Evolutionary conservation across 176 grass and related monocot genomes (phyloP).

Genomic region (Paspalum notatum): DNA sequence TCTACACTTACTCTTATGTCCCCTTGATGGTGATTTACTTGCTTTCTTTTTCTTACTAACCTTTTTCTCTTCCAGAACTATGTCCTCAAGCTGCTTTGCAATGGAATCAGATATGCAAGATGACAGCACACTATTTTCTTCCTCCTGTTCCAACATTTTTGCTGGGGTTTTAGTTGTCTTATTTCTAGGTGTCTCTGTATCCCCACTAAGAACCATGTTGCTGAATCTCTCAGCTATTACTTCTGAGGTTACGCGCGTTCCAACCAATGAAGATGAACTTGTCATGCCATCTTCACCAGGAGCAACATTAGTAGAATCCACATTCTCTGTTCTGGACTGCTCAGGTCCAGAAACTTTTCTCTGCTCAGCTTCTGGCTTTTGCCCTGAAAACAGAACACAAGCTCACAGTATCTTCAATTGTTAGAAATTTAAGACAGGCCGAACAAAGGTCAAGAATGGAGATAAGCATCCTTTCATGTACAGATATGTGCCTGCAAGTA

Average conservation of each 20-base stretch:
- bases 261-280: constrained; percentile 43
- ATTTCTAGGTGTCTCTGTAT: constrained; percentile 30
- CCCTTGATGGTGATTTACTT: constrained; percentile 47
- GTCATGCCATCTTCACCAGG: constrained; percentile 26
- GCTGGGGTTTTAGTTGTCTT: constrained; percentile 40
- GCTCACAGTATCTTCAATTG: constrained; percentile 63
- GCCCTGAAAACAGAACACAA: constrained; percentile 72
- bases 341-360: constrained; percentile 32
- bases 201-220: constrained; percentile 40
- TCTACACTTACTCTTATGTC: constrained; percentile 49
- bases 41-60: constrained; percentile 52
- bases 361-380: constrained; percentile 38
- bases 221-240: constrained; percentile 64
- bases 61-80: constrained; percentile 57
- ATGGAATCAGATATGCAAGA: constrained; percentile 77
- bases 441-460: constrained; percentile 46
- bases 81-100: constrained; percentile 65
- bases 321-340: background rate
- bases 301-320: constrained; percentile 39
- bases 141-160: constrained; percentile 45
- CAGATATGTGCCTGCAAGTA: constrained; percentile 58
- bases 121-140: constrained; percentile 31
- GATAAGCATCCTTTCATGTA: constrained; percentile 54
- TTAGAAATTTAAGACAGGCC: constrained; percentile 52
- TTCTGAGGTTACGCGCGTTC: constrained; percentile 48